Percentiles rank a stretch among this genome's conserved stretches.
Evolutionary conservation across 2,329 filamentous ascomycete genomes (phyloP).

Genomic region (Aspergillus thermomutatus): DNA sequence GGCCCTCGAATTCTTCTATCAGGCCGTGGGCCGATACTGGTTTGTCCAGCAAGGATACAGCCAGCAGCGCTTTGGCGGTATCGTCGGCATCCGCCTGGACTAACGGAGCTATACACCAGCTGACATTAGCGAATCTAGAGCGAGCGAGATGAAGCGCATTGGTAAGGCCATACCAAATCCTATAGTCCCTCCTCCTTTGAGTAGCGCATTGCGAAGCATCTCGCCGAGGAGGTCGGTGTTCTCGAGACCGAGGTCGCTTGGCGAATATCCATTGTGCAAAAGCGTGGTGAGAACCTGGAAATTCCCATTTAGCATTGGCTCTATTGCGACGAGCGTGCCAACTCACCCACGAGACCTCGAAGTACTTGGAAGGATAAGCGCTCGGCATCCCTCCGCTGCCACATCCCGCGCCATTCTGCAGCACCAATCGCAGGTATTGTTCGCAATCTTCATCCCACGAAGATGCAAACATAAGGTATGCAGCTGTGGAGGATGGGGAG

Average conservation of each 20-base stretch:
- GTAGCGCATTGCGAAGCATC: not conserved
- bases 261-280: not conserved
- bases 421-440: constrained; percentile 24
- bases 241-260: not conserved
- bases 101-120: not conserved
- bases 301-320: no score
- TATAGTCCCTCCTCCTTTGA: not conserved
- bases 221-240: not conserved
- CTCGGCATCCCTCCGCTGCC: constrained; percentile 19
- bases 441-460: constrained; percentile 35
- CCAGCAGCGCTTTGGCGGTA: constrained; percentile 20
- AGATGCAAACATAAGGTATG: constrained; percentile 31
- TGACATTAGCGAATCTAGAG: no score
- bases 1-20: constrained; percentile 26
- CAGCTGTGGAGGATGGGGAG: constrained; percentile 42
- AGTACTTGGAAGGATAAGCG: constrained; percentile 26
- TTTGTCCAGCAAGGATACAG: constrained; percentile 11
- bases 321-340: constrained; percentile 5
- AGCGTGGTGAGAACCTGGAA: not conserved
- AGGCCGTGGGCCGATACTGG: constrained; percentile 15
- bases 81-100: constrained; percentile 26
- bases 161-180: not conserved
- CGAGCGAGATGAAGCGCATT: no score
- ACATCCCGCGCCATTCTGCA: constrained; percentile 12
- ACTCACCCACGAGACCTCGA: constrained; percentile 26